Evolutionary conservation across 2,329 filamentous ascomycete genomes (phyloP).

Genomic region (Aspergillus quadrilineatus): DNA sequence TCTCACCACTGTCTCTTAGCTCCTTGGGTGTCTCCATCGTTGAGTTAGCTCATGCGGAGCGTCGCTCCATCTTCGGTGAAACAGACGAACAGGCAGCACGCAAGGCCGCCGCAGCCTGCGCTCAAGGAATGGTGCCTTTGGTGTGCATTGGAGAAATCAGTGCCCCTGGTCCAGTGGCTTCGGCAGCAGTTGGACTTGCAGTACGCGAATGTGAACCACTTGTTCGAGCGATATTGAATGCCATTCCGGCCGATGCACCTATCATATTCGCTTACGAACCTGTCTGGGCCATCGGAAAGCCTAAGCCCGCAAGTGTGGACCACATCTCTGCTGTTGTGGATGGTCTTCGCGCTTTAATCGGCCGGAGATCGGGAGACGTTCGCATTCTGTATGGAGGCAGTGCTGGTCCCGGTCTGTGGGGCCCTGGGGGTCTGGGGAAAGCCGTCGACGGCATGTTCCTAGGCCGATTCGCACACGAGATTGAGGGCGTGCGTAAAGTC

Average conservation of each 20-base stretch:
- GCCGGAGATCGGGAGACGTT: constrained; percentile 57
- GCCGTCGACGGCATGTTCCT: constrained; percentile 79
- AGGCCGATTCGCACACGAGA: constrained; percentile 77
- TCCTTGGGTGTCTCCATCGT: constrained; percentile 70
- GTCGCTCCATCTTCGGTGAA: constrained; percentile 70
- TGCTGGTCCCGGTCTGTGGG: constrained; percentile 74
- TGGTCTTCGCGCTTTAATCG: constrained; percentile 57
- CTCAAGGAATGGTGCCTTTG: constrained; percentile 71
- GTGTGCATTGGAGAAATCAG: constrained; percentile 76
- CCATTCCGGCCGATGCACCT: constrained; percentile 62
- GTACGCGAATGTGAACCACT: constrained; percentile 66
- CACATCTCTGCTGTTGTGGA: constrained; percentile 71
- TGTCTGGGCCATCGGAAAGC: constrained; percentile 82
- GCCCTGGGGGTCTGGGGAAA: constrained; percentile 54
- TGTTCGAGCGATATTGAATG: constrained; percentile 62
- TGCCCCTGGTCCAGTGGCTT: constrained; percentile 47
- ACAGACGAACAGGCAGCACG: constrained; percentile 65
- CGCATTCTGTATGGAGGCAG: constrained; percentile 80
- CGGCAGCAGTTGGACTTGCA: constrained; percentile 55
- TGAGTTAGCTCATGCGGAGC: constrained; percentile 79
- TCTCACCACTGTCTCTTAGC: constrained; percentile 66
- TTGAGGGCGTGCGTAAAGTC: constrained; percentile 68
- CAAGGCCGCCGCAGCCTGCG: constrained; percentile 68
- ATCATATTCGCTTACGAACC: constrained; percentile 83
- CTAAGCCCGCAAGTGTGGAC: constrained; percentile 67